Percentiles rank a stretch among this genome's conserved stretches.
These are phyloP conservation scores for Apium graveolens DNA, from an alignment of 129 eudicot species.

Conservation along the genomic window DNA sequence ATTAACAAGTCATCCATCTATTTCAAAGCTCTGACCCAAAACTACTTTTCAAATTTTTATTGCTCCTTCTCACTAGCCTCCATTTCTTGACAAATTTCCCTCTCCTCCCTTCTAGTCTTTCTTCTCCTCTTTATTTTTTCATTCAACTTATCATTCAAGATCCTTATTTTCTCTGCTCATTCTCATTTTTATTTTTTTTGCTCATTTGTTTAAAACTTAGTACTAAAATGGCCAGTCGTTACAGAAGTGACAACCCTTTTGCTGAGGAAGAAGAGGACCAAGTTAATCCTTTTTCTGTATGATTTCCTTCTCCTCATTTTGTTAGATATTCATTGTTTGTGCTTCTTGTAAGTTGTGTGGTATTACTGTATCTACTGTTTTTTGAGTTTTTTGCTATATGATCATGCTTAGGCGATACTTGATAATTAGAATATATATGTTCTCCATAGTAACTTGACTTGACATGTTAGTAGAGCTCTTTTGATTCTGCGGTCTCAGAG, in stretches of 20 bases:
- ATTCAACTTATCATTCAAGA: background rate
- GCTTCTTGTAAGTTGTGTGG: background rate
- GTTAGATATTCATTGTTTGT: background rate
- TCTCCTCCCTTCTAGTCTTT: background rate
- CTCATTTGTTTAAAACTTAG: background rate
- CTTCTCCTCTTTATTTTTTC: background rate
- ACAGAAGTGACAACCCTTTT: slow-evolving; percentile 39
- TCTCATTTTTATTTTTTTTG: background rate
- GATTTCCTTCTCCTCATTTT: background rate
- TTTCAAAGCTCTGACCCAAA: slow-evolving; percentile 2
- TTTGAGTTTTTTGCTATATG: background rate
- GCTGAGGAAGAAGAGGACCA: slow-evolving; percentile 44
- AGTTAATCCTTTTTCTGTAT: slow-evolving; percentile 55
- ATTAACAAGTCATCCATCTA: background rate
- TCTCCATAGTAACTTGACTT: too few relatives aligned
- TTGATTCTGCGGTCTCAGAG: background rate
- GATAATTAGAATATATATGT: too few relatives aligned
- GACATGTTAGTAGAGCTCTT: background rate
- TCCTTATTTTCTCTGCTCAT: background rate
- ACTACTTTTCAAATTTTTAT: background rate
- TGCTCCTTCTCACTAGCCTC: background rate
- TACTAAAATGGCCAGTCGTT: slow-evolving; percentile 41
- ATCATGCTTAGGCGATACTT: background rate
- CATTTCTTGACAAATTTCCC: background rate
- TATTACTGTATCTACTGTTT: too few relatives aligned